Conservation (phyloP, 139 green algal species). For the Nannochloris sp. region DNA sequence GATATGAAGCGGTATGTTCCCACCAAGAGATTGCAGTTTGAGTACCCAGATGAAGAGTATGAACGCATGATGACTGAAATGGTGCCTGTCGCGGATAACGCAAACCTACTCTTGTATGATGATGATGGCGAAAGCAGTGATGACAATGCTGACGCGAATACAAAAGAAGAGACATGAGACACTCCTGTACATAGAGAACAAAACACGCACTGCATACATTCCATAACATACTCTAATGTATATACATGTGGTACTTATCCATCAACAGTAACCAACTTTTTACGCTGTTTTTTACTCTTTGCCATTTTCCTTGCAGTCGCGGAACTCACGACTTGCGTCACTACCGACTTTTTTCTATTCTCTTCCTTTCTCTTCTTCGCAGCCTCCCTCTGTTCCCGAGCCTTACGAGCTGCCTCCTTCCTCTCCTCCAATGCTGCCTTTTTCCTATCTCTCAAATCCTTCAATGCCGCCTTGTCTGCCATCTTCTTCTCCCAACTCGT, state of each 20-base stretch:
- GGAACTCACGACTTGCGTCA: slow-evolving; percentile 27
- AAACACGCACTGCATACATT: neutral
- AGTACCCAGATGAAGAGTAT: slow-evolving; percentile 17
- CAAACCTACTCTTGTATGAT: slow-evolving; percentile 13
- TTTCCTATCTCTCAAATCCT: slow-evolving; percentile 28
- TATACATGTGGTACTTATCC: neutral
- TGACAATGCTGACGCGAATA: neutral
- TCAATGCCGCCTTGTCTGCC: slow-evolving; percentile 30
- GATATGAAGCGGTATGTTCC: slow-evolving; percentile 21
- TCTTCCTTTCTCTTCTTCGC: slow-evolving; percentile 39
- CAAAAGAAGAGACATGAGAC: neutral
- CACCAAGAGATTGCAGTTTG: slow-evolving; percentile 16
- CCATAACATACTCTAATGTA: no score
- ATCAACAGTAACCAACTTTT: slow-evolving; percentile 34
- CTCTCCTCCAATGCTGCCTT: slow-evolving; percentile 15
- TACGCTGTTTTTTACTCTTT: slow-evolving; percentile 52
- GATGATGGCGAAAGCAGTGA: neutral
- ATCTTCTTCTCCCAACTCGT: slow-evolving; percentile 58
- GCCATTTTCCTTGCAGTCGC: slow-evolving; percentile 50
- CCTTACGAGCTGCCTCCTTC: slow-evolving; percentile 24
- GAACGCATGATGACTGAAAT: neutral
- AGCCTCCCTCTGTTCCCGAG: slow-evolving; percentile 24
- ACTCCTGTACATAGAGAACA: neutral
- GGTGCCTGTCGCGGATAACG: slow-evolving; percentile 6
- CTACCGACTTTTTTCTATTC: slow-evolving; percentile 21